Percentiles rank a stretch among this genome's conserved stretches.
phyloP scores from a whole-genome alignment of 176 grass and related monocot species.

The Paspalum vaginatum region DNA sequence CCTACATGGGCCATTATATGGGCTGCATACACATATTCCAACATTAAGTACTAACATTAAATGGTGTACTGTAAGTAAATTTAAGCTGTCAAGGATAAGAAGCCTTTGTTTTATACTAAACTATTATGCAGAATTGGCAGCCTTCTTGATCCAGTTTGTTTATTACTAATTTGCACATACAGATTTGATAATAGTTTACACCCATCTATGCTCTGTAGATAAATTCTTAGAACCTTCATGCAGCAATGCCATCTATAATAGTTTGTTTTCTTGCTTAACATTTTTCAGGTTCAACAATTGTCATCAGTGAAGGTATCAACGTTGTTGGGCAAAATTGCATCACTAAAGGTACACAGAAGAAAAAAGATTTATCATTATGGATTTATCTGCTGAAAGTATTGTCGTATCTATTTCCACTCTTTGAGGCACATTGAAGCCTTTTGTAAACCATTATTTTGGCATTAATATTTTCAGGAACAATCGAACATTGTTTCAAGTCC shows the following conservation, averaged over 20 bases:
- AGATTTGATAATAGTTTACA: not conserved
- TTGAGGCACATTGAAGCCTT: constrained; percentile 30
- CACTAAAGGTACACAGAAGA: constrained; percentile 75
- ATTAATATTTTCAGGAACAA: constrained; percentile 72
- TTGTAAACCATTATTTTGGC: constrained; percentile 11
- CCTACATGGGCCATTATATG: no score
- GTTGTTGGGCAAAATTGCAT: constrained; percentile 73
- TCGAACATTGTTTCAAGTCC: constrained; percentile 76
- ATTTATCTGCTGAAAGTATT: constrained; percentile 24
- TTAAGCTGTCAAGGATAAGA: not conserved
- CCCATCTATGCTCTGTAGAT: constrained; percentile 25
- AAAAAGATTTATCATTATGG: constrained; percentile 21
- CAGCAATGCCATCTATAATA: constrained; percentile 13
- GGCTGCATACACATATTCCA: no score
- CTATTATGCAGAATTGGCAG: not conserved
- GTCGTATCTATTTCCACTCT: constrained; percentile 17
- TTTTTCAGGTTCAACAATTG: constrained; percentile 65
- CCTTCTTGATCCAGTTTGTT: not conserved
- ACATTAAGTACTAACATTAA: no score
- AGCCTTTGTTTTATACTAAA: not conserved
- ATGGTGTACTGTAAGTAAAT: not conserved
- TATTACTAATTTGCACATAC: constrained; percentile 26
- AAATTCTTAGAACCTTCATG: constrained; percentile 21
- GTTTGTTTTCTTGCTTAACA: constrained; percentile 13
- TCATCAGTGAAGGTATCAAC: constrained; percentile 84